Base-by-base conservation (phyloP, 2,329 filamentous ascomycete genomes). In the Fusarium sp. region DNA sequence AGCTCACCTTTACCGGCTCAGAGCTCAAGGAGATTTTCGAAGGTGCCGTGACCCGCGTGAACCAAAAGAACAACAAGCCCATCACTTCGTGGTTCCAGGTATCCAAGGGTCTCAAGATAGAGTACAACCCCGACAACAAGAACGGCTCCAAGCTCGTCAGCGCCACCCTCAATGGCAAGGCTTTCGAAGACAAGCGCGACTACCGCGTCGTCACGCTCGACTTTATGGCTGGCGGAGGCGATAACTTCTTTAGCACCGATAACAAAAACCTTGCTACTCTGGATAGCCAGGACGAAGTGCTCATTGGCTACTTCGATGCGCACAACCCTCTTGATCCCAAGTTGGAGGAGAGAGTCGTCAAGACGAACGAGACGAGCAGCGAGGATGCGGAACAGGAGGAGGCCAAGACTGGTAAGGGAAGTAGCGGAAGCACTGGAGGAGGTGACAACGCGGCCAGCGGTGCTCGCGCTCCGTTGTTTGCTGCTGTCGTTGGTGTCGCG, bases 151-250 rank as follows among this genome's bases (percentile, higher is more conserved):
- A 82, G 57, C 83, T 91, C 5, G 80, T 89, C 19, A 79, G 81
- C 17, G 82, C 89, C 2, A 83, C 79, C 2, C 81, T 91, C 36
- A 82, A 80, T 33, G 85, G 80, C 15, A 71, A 83, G 67, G 77
- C 80, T 1, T 78, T 91, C 3, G 83, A 86, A 34, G 76, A 81
- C 13, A 76, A 75, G 7, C 45, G 60, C 13, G 78, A 83, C 28
- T 91, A 91, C 75, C 84, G 81, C 13, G 76, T 91, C 21, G 86
- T 89, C 17, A 91, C 89, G 0, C 79, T 90, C 2, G 89, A 91
- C 70, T 91, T 91, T 69, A 68, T 91, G 1, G 87, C 88, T 2
- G 83, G 83, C 4, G 88, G 87, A 3, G 89, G 89, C 15, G 89
- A 91, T 70, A 90, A 89, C 72, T 87, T 91, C 73, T 83, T 89